Conservation (phyloP, 345 rosid genomes). For the Aquilaria yunnanensis region DNA sequence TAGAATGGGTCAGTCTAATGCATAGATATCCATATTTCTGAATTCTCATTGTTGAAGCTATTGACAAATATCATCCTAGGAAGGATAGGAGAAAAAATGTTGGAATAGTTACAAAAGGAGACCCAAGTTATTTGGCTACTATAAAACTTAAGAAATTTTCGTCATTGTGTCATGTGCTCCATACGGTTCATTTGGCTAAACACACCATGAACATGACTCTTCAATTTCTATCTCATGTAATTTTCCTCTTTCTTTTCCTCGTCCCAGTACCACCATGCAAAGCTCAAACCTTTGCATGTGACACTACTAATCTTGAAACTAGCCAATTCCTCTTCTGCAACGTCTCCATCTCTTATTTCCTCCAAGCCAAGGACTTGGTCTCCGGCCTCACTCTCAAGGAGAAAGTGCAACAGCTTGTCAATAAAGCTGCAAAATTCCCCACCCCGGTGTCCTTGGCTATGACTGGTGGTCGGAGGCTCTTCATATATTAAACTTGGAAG, state of each 20-base stretch:
- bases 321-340: conserved; percentile 30
- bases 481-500: conserved; percentile 8
- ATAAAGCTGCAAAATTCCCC: conserved; percentile 37
- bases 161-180: too few species aligned
- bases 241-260: conserved; percentile 5
- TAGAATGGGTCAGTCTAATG: too few species aligned
- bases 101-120: too few species aligned
- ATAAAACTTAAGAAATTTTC: too few species aligned
- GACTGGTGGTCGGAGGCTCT: conserved; percentile 71
- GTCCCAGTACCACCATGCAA: background rate
- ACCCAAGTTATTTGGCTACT: too few species aligned
- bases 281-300: conserved; percentile 27
- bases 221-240: background rate
- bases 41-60: too few species aligned
- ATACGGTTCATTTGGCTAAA: too few species aligned
- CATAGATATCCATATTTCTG: too few species aligned
- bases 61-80: too few species aligned
- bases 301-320: conserved; percentile 20
- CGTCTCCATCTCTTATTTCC: conserved; percentile 25
- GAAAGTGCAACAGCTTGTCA: conserved; percentile 41
- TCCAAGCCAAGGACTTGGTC: conserved; percentile 35
- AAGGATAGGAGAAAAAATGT: too few species aligned
- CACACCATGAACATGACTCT: too few species aligned
- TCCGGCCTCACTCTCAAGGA: conserved; percentile 37
- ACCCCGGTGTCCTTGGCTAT: conserved; percentile 45